Conservation (phyloP, 495 filamentous ascomycete genomes). For the Sporormia fimetaria region DNA sequence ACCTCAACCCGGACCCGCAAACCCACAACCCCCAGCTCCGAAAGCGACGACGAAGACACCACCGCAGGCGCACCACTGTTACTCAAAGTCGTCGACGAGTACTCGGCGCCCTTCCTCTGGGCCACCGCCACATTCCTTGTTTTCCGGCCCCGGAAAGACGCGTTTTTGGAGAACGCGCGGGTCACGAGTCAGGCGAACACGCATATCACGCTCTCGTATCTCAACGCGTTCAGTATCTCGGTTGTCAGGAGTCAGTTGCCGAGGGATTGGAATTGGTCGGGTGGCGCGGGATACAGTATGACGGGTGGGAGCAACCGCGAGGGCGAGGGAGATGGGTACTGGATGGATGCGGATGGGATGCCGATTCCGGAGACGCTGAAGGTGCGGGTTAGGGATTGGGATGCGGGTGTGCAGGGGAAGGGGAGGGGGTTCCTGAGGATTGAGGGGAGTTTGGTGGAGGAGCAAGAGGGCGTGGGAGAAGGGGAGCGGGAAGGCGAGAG, state of each 20-base stretch:
- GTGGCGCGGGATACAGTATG: conserved; percentile 19
- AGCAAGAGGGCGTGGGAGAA: conserved; percentile 26
- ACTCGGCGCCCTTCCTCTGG: conserved; percentile 57
- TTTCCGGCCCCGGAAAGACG: conserved; percentile 50
- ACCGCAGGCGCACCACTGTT: conserved; percentile 36
- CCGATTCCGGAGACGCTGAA: conserved; percentile 48
- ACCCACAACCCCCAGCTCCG: conserved; percentile 25
- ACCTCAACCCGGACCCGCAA: conserved; percentile 3
- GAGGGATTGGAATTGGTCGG: conserved; percentile 50
- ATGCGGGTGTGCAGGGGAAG: conserved; percentile 43
- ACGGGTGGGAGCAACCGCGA: conserved; percentile 12
- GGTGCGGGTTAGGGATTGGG: conserved; percentile 55
- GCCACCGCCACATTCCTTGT: conserved; percentile 63
- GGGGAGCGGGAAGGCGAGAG: conserved; percentile 1
- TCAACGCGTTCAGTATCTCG: conserved; percentile 65
- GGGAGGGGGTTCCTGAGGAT: conserved; percentile 55
- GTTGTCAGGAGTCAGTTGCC: conserved; percentile 58
- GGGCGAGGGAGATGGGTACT: conserved; percentile 41
- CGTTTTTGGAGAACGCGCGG: conserved; percentile 46
- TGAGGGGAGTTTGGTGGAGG: conserved; percentile 53
- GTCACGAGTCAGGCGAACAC: conserved; percentile 64
- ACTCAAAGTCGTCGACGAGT: conserved; percentile 50
- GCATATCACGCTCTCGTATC: conserved; percentile 57
- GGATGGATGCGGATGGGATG: conserved; percentile 50
- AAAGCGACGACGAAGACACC: conserved; percentile 22